Conservation (phyloP, 164 flowering plant species). For the Paratinospora sagittata region DNA sequence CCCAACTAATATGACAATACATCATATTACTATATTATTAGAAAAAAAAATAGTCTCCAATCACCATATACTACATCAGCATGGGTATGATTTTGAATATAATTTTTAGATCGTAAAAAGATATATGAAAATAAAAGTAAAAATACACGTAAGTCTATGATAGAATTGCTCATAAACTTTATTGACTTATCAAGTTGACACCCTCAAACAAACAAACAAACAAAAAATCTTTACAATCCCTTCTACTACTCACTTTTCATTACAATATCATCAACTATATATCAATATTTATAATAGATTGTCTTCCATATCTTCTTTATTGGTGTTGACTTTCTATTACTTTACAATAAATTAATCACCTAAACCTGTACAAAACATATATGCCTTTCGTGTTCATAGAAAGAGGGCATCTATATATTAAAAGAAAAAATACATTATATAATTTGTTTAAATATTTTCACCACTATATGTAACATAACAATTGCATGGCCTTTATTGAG, state of each 20-base stretch:
- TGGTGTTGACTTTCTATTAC: not conserved
- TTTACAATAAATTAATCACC: not conserved
- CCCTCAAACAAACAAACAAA: no score
- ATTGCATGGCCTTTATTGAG: not conserved
- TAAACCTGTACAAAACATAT: not conserved
- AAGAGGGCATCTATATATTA: not conserved
- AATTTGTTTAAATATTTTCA: not conserved
- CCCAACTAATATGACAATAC: no score
- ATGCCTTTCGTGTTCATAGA: not conserved
- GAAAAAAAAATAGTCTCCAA: no score
- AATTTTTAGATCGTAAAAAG: no score
- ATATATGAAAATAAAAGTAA: no score
- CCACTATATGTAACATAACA: not conserved
- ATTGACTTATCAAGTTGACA: no score
- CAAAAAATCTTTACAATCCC: no score
- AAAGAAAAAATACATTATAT: not conserved
- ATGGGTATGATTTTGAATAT: no score
- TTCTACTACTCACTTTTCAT: not conserved
- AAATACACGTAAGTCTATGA: no score
- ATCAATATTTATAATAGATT: not conserved
- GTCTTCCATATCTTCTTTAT: not conserved
- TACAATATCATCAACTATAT: not conserved
- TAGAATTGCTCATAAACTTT: no score
- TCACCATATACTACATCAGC: no score
- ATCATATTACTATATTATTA: no score